Evolutionary conservation across 768 basidiomycete genomes (phyloP).

Genomic region (Tulasnella sp.): DNA sequence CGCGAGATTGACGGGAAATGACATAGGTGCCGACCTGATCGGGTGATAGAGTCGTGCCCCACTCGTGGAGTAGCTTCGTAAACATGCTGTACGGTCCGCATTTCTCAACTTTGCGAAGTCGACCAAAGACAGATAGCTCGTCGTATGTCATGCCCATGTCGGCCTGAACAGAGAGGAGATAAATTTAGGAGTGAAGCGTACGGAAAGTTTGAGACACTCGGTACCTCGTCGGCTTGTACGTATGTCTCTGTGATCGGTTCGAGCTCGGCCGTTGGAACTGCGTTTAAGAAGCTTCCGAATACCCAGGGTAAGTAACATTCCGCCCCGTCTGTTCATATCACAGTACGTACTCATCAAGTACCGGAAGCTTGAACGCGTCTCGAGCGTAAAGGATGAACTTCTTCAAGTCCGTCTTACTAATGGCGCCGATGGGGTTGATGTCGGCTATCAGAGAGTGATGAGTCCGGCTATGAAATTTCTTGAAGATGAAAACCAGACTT

Average conservation of each 20-base stretch:
- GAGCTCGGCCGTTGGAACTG: slow-evolving; percentile 90
- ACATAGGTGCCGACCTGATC: slow-evolving; percentile 46
- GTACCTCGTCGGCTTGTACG: slow-evolving; percentile 89
- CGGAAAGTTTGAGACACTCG: slow-evolving; percentile 16
- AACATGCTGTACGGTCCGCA: slow-evolving; percentile 98
- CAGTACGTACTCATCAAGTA: slow-evolving; percentile 59
- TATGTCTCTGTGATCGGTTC: slow-evolving; percentile 93
- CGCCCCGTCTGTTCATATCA: background rate
- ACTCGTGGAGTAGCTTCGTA: slow-evolving; percentile 88
- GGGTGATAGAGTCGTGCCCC: slow-evolving; percentile 82
- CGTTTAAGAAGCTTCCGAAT: slow-evolving; percentile 68
- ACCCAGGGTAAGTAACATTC: background rate
- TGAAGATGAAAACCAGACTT: background rate
- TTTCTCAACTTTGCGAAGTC: slow-evolving; percentile 92
- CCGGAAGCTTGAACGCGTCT: slow-evolving; percentile 71
- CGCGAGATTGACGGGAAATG: too few species aligned
- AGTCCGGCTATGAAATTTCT: background rate
- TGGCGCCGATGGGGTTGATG: slow-evolving; percentile 96
- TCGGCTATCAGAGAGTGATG: slow-evolving; percentile 54
- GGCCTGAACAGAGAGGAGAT: slow-evolving; percentile 40
- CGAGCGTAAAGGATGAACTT: slow-evolving; percentile 85
- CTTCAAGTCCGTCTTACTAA: slow-evolving; percentile 96
- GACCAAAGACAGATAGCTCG: slow-evolving; percentile 86
- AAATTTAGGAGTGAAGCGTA: background rate
- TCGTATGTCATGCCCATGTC: slow-evolving; percentile 99